Base-by-base conservation (phyloP, 2,329 filamentous ascomycete genomes). In the Huntiella abstrusa region DNA sequence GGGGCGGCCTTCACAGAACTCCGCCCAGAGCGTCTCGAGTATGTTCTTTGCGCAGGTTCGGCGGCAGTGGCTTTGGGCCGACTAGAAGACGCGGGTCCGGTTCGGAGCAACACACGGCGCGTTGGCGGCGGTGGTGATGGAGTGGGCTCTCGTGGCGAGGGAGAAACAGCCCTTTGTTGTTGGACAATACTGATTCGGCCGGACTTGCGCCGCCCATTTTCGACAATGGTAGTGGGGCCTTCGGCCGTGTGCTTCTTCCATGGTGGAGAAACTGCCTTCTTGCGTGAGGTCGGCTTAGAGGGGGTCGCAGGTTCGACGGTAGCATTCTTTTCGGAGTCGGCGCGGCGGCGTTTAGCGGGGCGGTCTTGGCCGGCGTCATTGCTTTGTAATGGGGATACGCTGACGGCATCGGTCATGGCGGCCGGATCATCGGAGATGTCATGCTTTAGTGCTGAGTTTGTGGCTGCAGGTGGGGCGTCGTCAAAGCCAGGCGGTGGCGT, bases 161-260 rank as follows among this genome's bases (percentile, higher is more conserved):
- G 11, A 15, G 33, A 19, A 11, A 34, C 19, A 33, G 7, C 33
- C 5, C 36, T 41, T 17, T 49, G 48, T 11, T 37, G 40, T 4
- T 50, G 44, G 11, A 75, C 55, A 2, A 59, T 58, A 56, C 80
- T 80, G 55, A 75, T 73, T 51, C 77, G 70, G 36, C 75, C 75
- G 16, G 77, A 81, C 56, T 77, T 79, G 50, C 77, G 70, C 52
- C 71, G 71, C 42, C 83, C 84, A 72, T 71, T 82, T 64, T 71
- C 74, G 40, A 81, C 73, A 58, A 92, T 87, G 1, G 83, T 81
- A 3, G 88, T 91, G 16, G 91, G 91, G 0, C 91, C 91, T 22
- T 93, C 83, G 36, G 82, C 84, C 49, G 73, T 73, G 52, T 83
- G 73, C 56, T 77, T 83, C 66, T 91, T 96, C 91, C 91, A 98